Evolutionary conservation across 768 basidiomycete genomes (phyloP).

Genomic region (Suillus luteus): DNA sequence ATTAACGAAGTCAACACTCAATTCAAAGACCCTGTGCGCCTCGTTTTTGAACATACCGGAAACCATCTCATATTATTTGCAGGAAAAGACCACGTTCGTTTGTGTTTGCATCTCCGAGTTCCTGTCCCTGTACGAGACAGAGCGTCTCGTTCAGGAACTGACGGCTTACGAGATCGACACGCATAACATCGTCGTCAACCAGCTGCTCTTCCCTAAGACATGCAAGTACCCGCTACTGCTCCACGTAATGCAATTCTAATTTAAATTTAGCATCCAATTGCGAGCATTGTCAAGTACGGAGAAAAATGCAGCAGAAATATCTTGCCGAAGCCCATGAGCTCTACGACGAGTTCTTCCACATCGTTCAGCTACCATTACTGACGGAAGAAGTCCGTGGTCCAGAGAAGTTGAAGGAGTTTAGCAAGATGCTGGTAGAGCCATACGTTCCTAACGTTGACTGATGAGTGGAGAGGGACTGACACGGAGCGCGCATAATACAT

Average conservation of each 20-base stretch:
- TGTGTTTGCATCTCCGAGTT: constrained; percentile 99
- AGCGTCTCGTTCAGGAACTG: constrained; percentile 94
- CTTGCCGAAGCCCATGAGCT: constrained; percentile 94
- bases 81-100: constrained; percentile 99
- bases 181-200: constrained; percentile 98
- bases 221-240: constrained; percentile 48
- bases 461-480: not conserved
- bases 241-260: not conserved
- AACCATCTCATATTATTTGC: constrained; percentile 1
- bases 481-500: constrained; percentile 1
- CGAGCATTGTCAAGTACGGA: constrained; percentile 91
- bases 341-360: constrained; percentile 98
- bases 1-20: constrained; percentile 99
- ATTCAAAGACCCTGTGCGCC: constrained; percentile 94
- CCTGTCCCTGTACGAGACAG: constrained; percentile 96
- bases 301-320: constrained; percentile 99
- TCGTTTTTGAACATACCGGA: constrained; percentile 1
- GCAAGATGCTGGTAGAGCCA: constrained; percentile 86
- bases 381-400: constrained; percentile 97
- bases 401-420: constrained; percentile 90
- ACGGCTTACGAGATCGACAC: constrained; percentile 96
- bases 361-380: constrained; percentile 87
- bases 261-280: constrained; percentile 75
- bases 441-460: constrained; percentile 52
- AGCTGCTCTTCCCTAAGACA: constrained; percentile 90